Evolutionary conservation across 192 early-diverging fungal species (phyloP), one percentile per base, ranked within the genome.

Genomic region (Podila minutissima): DNA sequence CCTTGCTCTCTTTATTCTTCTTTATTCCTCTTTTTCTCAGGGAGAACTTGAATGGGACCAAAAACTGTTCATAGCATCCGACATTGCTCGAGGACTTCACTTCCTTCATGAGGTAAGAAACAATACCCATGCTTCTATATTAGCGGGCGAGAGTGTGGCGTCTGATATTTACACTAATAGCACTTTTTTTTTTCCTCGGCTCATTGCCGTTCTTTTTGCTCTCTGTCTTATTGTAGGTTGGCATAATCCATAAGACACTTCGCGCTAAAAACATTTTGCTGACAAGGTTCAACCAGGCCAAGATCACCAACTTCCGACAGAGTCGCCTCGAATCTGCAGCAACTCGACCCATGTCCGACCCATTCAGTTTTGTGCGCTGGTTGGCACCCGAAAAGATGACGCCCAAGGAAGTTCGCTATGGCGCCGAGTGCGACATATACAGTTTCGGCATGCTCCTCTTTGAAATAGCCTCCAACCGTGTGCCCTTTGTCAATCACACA

Each of bases 351-450:
- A 79, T 79, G 76, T 79, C 76, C 13, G 76, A 79, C 32, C 76
- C 76, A 7, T 79, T 72, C 61, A 79, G 76, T n/a, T 79, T 72
- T 64, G 76, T 79, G 33, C 76, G 76, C 32, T 79, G 76, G 76
- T 59, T 79, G 58, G 76, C 76, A 9, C 76, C 76, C 2, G 76
- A 79, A 35, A 79, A 79, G 61, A 79, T 79, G 76, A 72, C 59
- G 3, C 76, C 64, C 51, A 67, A 72, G 29, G 76, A 72, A 22
- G 70, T 68, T 20, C 65, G 76, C 28, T 79, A 79, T 29, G 70
- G 76, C 4, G 58, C 76, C 24, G 76, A 79, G 55, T 79, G 76
- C 26, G 76, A 79, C 35, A 79, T 79, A 29, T 79, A 79, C 66
- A 79, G 76, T 41, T 79, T 79, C 35, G 76, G 76, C 20, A 79